Conservation (phyloP, 108 stramenopile species). For the Fistulifera pelliculosa region DNA sequence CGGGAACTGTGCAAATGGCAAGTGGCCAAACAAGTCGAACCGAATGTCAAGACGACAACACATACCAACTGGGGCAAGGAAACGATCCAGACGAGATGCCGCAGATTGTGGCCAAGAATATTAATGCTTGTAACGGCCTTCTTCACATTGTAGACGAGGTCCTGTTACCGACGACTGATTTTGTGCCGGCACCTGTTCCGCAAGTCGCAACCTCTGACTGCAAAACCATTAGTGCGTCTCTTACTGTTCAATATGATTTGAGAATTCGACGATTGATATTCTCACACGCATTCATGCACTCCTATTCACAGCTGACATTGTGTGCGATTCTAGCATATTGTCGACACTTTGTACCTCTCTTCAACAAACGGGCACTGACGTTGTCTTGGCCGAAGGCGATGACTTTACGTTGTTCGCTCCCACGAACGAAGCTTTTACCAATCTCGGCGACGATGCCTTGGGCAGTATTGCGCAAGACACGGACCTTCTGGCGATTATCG, state of each 20-base stretch:
- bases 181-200: no score
- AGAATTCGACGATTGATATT: no score
- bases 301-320: background rate
- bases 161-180: background rate
- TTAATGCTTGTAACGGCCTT: background rate
- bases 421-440: conserved; percentile 9
- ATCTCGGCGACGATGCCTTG: background rate
- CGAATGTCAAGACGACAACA: conserved; percentile 2
- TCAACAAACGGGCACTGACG: background rate
- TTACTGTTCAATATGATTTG: no score
- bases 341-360: background rate
- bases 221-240: no score
- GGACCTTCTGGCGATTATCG: background rate
- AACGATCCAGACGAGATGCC: conserved; percentile 12
- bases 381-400: conserved; percentile 12
- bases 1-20: conserved; percentile 8
- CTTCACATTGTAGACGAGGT: conserved; percentile 3
- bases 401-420: conserved; percentile 10
- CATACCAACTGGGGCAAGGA: conserved; percentile 6
- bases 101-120: conserved; percentile 4
- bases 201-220: no score
- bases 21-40: conserved; percentile 9
- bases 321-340: background rate
- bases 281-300: no score
- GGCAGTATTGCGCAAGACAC: background rate